Evolutionary conservation across 768 basidiomycete species (phyloP).

Genomic region (Lepiota brunneoincarnata): DNA sequence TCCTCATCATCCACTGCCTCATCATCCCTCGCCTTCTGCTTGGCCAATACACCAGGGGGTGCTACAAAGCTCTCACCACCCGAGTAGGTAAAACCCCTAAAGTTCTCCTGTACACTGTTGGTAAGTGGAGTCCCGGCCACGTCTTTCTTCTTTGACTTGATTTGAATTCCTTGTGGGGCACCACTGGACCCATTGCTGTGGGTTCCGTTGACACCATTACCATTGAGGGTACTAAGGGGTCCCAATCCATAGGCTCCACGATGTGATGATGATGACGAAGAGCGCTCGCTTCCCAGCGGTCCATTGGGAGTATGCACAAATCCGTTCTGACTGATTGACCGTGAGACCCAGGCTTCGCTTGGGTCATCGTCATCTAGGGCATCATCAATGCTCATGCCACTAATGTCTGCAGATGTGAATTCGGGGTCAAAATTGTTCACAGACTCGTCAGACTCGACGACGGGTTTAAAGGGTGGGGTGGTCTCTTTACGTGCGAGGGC

Average conservation of each 20-base stretch:
- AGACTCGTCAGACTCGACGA: conserved; percentile 96
- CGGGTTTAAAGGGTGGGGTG: conserved; percentile 96
- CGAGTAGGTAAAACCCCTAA: conserved; percentile 89
- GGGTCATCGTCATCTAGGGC: conserved; percentile 53
- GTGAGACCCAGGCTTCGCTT: conserved; percentile 60
- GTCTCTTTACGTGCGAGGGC: conserved; percentile 84
- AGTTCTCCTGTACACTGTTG: conserved; percentile 93
- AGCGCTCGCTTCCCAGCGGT: conserved; percentile 63
- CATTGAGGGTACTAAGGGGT: conserved; percentile 6
- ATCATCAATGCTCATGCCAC: conserved; percentile 54
- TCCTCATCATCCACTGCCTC: conserved; percentile 52
- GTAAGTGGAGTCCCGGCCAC: conserved; percentile 71
- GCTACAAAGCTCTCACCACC: conserved; percentile 66
- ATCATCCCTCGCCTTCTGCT: conserved; percentile 49
- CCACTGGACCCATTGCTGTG: conserved; percentile 17
- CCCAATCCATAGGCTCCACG: conserved; percentile 4
- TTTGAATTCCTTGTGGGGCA: conserved; percentile 43
- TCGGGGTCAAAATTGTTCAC: conserved; percentile 98
- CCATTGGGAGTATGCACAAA: conserved; percentile 66
- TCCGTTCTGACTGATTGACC: conserved; percentile 7
- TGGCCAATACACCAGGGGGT: conserved; percentile 17
- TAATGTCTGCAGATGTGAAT: conserved; percentile 91
- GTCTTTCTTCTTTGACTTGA: conserved; percentile 46
- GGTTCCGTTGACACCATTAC: conserved; percentile 11
- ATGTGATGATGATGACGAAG: conserved; percentile 6